phyloP scores from a whole-genome alignment of 108 stramenopile genomes.

The Nannochloropsis salina region DNA sequence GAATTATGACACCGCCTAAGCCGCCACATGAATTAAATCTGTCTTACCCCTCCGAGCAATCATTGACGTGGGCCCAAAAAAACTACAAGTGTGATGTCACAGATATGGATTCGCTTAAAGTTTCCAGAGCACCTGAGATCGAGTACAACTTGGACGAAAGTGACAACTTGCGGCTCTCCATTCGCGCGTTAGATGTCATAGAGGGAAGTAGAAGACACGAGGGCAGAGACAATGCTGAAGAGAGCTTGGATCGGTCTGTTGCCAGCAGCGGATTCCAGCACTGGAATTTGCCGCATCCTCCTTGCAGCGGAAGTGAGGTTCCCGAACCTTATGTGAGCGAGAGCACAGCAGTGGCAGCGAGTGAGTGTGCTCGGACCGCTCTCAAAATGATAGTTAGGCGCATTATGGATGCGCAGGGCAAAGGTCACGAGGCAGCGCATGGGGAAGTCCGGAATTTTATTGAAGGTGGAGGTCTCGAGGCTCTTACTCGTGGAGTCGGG shows the following conservation, averaged over 20 bases:
- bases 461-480: not conserved
- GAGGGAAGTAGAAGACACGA: not conserved
- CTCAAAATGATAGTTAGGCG: slow-evolving; percentile 15
- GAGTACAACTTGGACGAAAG: slow-evolving; percentile 12
- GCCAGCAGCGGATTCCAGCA: no score
- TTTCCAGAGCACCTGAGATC: not conserved
- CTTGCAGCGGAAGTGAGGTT: no score
- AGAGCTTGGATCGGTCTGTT: no score
- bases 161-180: not conserved
- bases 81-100: not conserved
- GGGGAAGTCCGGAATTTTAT: not conserved
- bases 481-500: not conserved
- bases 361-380: not conserved
- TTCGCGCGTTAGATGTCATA: not conserved
- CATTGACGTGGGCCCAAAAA: not conserved
- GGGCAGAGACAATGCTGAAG: no score
- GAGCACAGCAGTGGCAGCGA: not conserved
- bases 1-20: not conserved
- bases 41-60: not conserved
- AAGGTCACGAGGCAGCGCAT: not conserved
- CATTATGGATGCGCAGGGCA: not conserved
- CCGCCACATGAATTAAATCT: not conserved
- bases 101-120: not conserved
- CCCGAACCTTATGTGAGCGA: not conserved
- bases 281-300: no score